Evolutionary conservation across 495 filamentous ascomycete species (phyloP), one percentile per base, ranked within the genome.

Genomic region (Talaromyces borbonicus): DNA sequence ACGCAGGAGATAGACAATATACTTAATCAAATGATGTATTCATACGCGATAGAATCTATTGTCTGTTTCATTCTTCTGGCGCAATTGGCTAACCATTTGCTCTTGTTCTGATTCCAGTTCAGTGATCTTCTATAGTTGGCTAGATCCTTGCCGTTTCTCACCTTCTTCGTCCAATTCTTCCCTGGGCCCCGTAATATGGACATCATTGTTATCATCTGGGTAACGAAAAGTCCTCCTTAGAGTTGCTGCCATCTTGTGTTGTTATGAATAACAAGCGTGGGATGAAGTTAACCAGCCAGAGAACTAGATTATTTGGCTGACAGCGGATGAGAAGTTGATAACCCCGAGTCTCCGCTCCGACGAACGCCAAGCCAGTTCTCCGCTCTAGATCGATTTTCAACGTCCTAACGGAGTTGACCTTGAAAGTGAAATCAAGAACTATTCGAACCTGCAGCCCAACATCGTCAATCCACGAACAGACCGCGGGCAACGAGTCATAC

Each of bases 131-230:
- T 22, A 38, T 16, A 18, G 18, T 11, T 18, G 31, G 31, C 31
- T 15, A 5, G 19, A 18, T 6, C 43, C 45, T 25, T 8, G 31
- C 11, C 31, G 14, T 25, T 8, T 24, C 43, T n/a, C 38, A 79
- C 78, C 78, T 73, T 84, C 72, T 56, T 84, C 82, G 50, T 84
- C 81, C 25, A 81, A 53, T 46, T 79, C 70, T 48, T 75, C 67
- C 15, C 71, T 69, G 1, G 56, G 30, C 49, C 25, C 35, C 12
- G 54, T 50, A 42, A 69, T 65, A 24, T 71, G 65, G 33, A 5
- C 4, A 5, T 67, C 61, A 44, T 68, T 67, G 8, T 66, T 65
- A 54, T 79, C 77, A 31, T 67, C 59, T 5, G 77, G 74, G 66
- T 84, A 84, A 9, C 67, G 72, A 59, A 84, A 83, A 12, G 75